These are phyloP conservation scores for Straminergon stramineum DNA, from an alignment of 225 moss, liverwort and hornwort species.

Conservation along the genomic window DNA sequence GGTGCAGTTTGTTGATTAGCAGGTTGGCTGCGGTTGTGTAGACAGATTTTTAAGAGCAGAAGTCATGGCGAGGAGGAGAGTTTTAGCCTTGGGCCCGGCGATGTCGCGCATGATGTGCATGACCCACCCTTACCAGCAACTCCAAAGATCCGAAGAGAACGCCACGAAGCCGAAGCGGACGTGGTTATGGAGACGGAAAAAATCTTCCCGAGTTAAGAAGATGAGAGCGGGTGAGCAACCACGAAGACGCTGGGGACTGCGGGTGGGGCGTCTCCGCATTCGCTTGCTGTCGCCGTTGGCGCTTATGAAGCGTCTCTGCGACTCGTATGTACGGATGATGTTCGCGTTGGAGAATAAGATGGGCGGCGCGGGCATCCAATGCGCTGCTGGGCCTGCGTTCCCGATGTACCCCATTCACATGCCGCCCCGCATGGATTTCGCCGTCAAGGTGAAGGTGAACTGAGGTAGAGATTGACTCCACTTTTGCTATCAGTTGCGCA, in stretches of 20 bases:
- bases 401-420: slow-evolving; percentile 38
- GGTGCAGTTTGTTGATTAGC: not conserved
- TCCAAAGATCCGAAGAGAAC: not conserved
- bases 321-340: slow-evolving; percentile 50
- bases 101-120: slow-evolving; percentile 45
- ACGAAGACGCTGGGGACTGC: slow-evolving; percentile 20
- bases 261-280: slow-evolving; percentile 38
- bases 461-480: not conserved
- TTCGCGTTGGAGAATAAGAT: slow-evolving; percentile 20
- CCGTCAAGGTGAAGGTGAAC: not conserved
- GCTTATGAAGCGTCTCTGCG: slow-evolving; percentile 24
- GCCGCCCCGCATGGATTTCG: slow-evolving; percentile 9
- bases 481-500: not conserved
- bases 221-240: slow-evolving; percentile 9
- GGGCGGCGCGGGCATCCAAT: slow-evolving; percentile 11
- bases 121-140: slow-evolving; percentile 30
- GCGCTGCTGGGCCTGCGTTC: slow-evolving; percentile 12
- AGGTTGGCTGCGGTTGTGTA: not conserved
- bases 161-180: not conserved
- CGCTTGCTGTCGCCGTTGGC: slow-evolving; percentile 28
- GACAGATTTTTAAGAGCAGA: not conserved
- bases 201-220: slow-evolving; percentile 1
- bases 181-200: slow-evolving; percentile 47
- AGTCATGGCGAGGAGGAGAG: slow-evolving; percentile 41
- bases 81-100: slow-evolving; percentile 44